phyloP scores from a whole-genome alignment of 2,329 filamentous ascomycete genomes.

The Neurospora sp. region DNA sequence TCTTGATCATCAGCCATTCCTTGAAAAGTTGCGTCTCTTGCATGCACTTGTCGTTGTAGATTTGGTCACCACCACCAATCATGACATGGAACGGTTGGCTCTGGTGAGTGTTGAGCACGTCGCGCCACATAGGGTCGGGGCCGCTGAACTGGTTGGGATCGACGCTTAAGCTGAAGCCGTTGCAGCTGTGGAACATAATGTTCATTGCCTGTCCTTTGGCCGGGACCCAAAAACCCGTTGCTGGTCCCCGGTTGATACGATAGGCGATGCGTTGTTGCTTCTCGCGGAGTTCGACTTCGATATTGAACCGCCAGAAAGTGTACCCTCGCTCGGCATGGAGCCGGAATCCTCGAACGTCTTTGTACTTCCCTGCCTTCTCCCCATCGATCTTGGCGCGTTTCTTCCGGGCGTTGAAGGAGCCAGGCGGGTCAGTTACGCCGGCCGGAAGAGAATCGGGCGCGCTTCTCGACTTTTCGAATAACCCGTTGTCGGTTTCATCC shows the following conservation, averaged over 20 bases:
- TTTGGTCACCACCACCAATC: conserved; percentile 93
- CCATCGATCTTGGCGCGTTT: conserved; percentile 55
- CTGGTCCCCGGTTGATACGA: conserved; percentile 84
- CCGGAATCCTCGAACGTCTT: conserved; percentile 71
- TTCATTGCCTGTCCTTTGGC: conserved; percentile 82
- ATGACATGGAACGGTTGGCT: conserved; percentile 93
- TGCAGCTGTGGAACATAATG: conserved; percentile 97
- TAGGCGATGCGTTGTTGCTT: conserved; percentile 84
- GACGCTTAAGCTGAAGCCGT: conserved; percentile 79
- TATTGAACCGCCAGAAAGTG: conserved; percentile 96
- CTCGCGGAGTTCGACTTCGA: conserved; percentile 76
- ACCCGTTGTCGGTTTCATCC: conserved; percentile 68
- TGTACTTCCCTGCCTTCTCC: conserved; percentile 70
- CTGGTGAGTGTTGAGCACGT: conserved; percentile 88
- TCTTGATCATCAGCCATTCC: conserved; percentile 75
- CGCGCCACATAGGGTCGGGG: conserved; percentile 92
- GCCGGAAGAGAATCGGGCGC: conserved; percentile 36
- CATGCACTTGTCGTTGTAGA: conserved; percentile 86
- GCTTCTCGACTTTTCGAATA: conserved; percentile 62
- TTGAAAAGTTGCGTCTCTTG: conserved; percentile 65
- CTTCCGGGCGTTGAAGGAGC: conserved; percentile 43
- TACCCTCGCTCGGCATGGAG: conserved; percentile 77
- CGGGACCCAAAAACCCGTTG: conserved; percentile 90
- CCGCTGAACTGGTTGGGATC: conserved; percentile 75
- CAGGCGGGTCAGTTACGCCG: conserved; percentile 37